Percentiles rank a stretch among this genome's conserved stretches.
These are phyloP conservation scores for Alternaria gaisen DNA, from an alignment of 2,329 filamentous ascomycete species.

Conservation along the genomic window DNA sequence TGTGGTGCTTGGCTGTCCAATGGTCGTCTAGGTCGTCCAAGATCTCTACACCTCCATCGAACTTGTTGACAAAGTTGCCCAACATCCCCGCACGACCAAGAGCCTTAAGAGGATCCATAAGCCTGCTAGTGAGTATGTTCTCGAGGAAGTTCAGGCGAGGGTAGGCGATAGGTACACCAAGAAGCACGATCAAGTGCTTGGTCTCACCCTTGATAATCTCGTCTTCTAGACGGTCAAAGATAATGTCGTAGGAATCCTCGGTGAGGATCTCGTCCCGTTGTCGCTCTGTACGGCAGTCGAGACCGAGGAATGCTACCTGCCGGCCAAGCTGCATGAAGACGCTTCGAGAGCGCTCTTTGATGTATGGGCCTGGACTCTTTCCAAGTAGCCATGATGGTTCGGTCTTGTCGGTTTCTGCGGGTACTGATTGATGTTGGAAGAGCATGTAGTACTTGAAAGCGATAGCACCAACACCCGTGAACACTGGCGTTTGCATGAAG, in stretches of 20 bases:
- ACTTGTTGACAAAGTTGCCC: slow-evolving; percentile 82
- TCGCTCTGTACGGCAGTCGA: slow-evolving; percentile 92
- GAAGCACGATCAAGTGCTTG: slow-evolving; percentile 86
- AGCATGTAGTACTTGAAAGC: slow-evolving; percentile 99
- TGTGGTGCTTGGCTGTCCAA: slow-evolving; percentile 96
- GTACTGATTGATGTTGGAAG: slow-evolving; percentile 93
- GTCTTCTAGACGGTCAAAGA: slow-evolving; percentile 83
- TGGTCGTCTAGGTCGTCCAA: slow-evolving; percentile 94
- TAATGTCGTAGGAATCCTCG: slow-evolving; percentile 81
- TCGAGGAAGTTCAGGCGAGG: slow-evolving; percentile 65
- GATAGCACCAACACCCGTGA: slow-evolving; percentile 86
- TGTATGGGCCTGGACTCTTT: slow-evolving; percentile 83
- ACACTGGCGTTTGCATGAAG: slow-evolving; percentile 90
- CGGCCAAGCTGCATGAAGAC: slow-evolving; percentile 85
- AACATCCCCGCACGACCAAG: slow-evolving; percentile 83
- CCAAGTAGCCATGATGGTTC: slow-evolving; percentile 95
- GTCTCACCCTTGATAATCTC: slow-evolving; percentile 86
- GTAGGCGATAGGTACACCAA: slow-evolving; percentile 72
- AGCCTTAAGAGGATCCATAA: slow-evolving; percentile 90
- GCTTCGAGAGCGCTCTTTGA: slow-evolving; percentile 83
- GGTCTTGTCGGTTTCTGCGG: slow-evolving; percentile 78
- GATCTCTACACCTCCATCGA: slow-evolving; percentile 91
- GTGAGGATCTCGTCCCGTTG: slow-evolving; percentile 82
- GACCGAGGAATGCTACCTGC: slow-evolving; percentile 80
- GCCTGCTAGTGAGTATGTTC: slow-evolving; percentile 78